These are phyloP conservation scores for Botrytis deweyae DNA, from an alignment of 2,329 filamentous ascomycete genomes.

Conservation along the genomic window DNA sequence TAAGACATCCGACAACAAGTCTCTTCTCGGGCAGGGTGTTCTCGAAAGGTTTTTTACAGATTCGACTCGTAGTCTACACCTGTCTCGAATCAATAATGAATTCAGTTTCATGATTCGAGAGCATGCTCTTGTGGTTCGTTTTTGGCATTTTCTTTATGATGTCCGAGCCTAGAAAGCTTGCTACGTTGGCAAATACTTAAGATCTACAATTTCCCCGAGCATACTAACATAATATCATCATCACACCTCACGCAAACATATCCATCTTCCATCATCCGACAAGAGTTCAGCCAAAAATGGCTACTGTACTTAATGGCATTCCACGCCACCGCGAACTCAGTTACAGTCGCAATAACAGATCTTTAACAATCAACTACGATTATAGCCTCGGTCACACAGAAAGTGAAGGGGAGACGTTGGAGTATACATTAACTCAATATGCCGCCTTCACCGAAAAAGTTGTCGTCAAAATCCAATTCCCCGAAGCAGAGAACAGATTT, in stretches of 20 bases:
- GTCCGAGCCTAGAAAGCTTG: not conserved
- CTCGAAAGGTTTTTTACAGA: not conserved
- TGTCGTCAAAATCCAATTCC: not conserved
- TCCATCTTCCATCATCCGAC: not conserved
- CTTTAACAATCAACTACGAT: not conserved
- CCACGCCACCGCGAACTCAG: not conserved
- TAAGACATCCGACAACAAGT: not conserved
- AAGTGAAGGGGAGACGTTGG: not conserved
- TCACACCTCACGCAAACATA: not conserved
- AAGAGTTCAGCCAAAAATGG: not conserved
- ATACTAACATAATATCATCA: not conserved
- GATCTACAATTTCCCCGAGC: not conserved
- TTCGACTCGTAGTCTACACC: not conserved
- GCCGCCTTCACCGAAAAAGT: not conserved
- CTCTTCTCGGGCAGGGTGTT: not conserved
- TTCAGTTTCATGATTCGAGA: not conserved
- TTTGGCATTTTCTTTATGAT: not conserved
- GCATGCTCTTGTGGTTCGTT: not conserved
- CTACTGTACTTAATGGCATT: not conserved
- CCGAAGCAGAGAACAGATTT: not conserved
- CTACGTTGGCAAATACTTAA: not conserved
- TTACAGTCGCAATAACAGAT: not conserved
- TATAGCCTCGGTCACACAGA: not conserved
- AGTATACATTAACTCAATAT: not conserved
- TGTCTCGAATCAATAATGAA: not conserved